Conservation (phyloP, 2,329 filamentous ascomycete species). For the Xylariaceae sp. region DNA sequence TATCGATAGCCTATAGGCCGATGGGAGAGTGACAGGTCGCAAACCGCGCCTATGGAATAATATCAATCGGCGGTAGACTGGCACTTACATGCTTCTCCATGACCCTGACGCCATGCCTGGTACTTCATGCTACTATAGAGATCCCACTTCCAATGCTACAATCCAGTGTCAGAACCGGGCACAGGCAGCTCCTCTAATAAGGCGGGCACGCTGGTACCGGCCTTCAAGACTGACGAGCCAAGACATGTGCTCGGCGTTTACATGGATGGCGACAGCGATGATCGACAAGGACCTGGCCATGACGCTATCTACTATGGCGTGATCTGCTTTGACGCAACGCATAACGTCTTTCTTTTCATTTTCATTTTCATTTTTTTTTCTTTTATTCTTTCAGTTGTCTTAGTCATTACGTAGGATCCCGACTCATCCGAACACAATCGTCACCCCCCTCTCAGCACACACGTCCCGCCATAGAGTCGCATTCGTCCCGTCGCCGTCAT, state of each 20-base stretch:
- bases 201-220: no score
- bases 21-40: conserved; percentile 1
- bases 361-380: background rate
- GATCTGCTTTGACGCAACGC: background rate
- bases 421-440: conserved; percentile 54
- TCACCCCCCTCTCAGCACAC: conserved; percentile 56
- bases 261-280: no score
- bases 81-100: background rate
- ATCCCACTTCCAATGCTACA: no score
- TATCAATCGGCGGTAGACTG: background rate
- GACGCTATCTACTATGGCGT: no score
- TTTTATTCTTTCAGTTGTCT: background rate
- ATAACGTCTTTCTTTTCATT: background rate
- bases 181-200: no score
- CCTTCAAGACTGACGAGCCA: no score
- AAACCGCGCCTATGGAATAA: conserved; percentile 16
- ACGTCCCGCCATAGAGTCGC: conserved; percentile 52
- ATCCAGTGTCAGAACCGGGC: no score
- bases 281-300: no score
- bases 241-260: no score
- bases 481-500: conserved; percentile 26
- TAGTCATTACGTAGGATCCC: background rate
- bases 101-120: no score
- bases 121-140: no score
- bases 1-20: background rate